A percentile compares a stretch with the other conserved stretches of the same genome.
Conservation (phyloP, 1,284 basidiomycete species). For the Trametes polyzona region DNA sequence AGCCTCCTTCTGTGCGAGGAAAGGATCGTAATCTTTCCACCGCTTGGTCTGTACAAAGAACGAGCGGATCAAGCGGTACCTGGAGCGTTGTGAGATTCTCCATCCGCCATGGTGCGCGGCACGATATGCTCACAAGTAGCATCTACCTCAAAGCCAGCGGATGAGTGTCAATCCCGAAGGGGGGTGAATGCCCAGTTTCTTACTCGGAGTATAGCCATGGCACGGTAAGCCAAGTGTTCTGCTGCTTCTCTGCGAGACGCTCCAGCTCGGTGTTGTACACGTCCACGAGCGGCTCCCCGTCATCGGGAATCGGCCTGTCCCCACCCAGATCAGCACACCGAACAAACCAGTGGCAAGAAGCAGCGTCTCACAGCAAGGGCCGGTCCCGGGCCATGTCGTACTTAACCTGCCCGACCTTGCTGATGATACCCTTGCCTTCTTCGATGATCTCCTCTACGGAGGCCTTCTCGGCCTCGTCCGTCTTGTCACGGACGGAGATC, state of each 20-base stretch:
- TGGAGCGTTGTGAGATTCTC: constrained; percentile 32
- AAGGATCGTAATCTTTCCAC: constrained; percentile 88
- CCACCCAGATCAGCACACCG: too few relatives aligned
- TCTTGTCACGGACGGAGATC: constrained; percentile 37
- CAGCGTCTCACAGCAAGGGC: constrained; percentile 62
- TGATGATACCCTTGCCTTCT: constrained; percentile 84
- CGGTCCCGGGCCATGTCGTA: constrained; percentile 89
- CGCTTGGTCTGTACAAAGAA: constrained; percentile 72
- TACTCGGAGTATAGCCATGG: constrained; percentile 96
- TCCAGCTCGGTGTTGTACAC: constrained; percentile 79
- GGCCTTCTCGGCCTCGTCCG: constrained; percentile 14
- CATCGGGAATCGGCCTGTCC: constrained; percentile 41
- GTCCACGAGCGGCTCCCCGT: constrained; percentile 69
- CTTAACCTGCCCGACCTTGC: constrained; percentile 81
- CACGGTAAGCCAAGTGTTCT: constrained; percentile 87
- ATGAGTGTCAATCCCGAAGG: too few relatives aligned
- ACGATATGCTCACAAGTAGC: constrained; percentile 37
- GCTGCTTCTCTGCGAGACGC: constrained; percentile 48
- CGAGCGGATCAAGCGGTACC: constrained; percentile 85
- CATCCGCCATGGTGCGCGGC: constrained; percentile 65
- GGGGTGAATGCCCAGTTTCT: too few relatives aligned
- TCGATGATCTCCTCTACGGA: constrained; percentile 47
- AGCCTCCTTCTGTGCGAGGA: constrained; percentile 79
- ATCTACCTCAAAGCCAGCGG: too few relatives aligned
- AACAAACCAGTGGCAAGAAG: too few relatives aligned